Conservation (phyloP, 192 early-diverging fungal genomes). For the Coemansia asiatica region DNA sequence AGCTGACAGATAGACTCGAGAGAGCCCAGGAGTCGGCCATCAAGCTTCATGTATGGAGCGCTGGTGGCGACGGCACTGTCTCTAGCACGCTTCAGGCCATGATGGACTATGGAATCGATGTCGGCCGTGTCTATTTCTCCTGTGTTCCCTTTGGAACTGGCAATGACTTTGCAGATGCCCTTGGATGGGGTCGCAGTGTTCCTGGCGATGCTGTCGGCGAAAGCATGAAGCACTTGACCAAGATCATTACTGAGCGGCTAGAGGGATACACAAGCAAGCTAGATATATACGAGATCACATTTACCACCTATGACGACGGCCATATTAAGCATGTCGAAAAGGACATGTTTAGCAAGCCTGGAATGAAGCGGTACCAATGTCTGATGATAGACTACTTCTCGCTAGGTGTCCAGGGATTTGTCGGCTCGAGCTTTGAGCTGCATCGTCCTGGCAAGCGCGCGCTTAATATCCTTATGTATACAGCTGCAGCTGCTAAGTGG, state of each 20-base stretch:
- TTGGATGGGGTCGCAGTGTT: constrained; percentile 76
- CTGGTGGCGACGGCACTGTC: constrained; percentile 76
- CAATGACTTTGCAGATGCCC: constrained; percentile 72
- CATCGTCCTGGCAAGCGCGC: constrained; percentile 65
- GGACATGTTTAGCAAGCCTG: constrained; percentile 43
- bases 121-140: constrained; percentile 67
- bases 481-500: constrained; percentile 62
- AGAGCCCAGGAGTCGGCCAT: constrained; percentile 46
- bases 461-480: constrained; percentile 68
- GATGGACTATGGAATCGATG: constrained; percentile 61
- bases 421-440: constrained; percentile 70
- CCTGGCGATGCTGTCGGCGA: constrained; percentile 61
- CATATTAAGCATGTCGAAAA: constrained; percentile 65
- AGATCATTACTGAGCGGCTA: constrained; percentile 59
- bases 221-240: constrained; percentile 59
- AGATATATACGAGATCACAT: constrained; percentile 68
- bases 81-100: constrained; percentile 67
- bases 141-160: constrained; percentile 77
- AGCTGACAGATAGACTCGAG: constrained; percentile 37
- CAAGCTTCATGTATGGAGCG: constrained; percentile 74
- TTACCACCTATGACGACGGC: constrained; percentile 62
- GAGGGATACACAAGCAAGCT: constrained; percentile 64
- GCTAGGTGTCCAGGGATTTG: constrained; percentile 71
- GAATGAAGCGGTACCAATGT: constrained; percentile 52
- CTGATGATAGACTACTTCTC: constrained; percentile 75